These are phyloP conservation scores for Thinopyrum elongatum DNA, from an alignment of 176 grass and related monocot species.

Conservation along the genomic window DNA sequence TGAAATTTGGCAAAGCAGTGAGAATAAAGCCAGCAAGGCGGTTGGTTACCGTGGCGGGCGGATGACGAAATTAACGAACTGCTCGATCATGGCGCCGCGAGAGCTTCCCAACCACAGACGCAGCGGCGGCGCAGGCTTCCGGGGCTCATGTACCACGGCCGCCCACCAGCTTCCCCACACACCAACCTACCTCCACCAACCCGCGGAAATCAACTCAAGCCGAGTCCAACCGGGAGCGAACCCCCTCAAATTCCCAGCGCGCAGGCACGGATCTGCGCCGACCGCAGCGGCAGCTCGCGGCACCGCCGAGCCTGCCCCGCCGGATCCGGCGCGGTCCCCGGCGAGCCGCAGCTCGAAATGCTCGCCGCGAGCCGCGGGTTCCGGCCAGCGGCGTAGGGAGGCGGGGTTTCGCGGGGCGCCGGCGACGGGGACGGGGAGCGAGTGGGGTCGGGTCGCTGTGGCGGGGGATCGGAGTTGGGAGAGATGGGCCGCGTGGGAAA, in stretches of 20 bases:
- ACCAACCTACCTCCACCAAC: constrained; percentile 12
- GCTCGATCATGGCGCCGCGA: constrained; percentile 75
- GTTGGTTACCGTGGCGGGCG: constrained; percentile 87
- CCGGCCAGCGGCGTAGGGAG: not conserved
- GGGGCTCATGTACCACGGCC: constrained; percentile 31
- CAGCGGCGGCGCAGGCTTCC: not conserved
- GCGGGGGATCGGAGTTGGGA: not conserved
- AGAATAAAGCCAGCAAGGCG: not conserved
- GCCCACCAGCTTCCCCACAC: not conserved
- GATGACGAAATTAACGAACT: constrained; percentile 98
- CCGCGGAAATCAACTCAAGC: not conserved
- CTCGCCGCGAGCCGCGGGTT: not conserved
- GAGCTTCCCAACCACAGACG: constrained; percentile 24
- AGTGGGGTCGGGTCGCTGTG: not conserved
- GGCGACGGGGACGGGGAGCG: not conserved
- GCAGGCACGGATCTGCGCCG: constrained; percentile 36
- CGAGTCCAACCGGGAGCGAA: not conserved
- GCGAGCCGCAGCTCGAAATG: constrained; percentile 28
- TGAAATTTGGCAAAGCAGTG: not conserved
- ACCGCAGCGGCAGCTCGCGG: not conserved
- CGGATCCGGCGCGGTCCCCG: constrained; percentile 15
- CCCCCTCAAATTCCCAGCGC: not conserved
- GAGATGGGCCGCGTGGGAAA: constrained; percentile 13
- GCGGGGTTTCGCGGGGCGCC: not conserved
- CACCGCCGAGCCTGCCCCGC: not conserved